Evolutionary conservation across 192 early-diverging fungal genomes (phyloP), one percentile per base, ranked within the genome.

Genomic region (Haplosporangium gracile): DNA sequence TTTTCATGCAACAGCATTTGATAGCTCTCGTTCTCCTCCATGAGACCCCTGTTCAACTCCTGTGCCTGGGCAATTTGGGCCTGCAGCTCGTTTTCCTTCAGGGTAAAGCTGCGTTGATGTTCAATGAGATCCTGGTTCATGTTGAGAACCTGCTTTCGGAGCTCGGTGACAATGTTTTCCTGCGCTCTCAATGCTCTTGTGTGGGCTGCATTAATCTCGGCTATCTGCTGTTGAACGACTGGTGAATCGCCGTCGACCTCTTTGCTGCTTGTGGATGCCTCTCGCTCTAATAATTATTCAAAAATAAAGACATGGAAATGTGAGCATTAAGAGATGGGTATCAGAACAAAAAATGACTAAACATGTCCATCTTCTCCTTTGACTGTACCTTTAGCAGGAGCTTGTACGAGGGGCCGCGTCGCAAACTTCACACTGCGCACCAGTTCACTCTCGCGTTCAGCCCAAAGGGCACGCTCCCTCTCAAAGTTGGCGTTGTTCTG

Each of bases 21-120:
- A 88, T 93, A 96, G 73, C 93, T 92, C 83, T 96, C 96, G 89
- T 95, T 97, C 73, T 96, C 96, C 77, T 97, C 95, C 91, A 92
- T 92, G 74, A 96, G 89, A 24, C 92, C 89, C 79, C 89, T 90
- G 76, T 95, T 95, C 72, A 96, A 81, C 70, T 94, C 91, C 42
- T 91, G 91, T 11, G 95, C 89, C 84, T 95, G 93, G 72, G 55
- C 68, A 40, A 92, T 82, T 43, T 94, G 90, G 63, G 89, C 83
- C 77, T 93, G 91, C 11, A 95, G 90, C 29, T 76, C 79, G 5
- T 57, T 47, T 53, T 77, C 78, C 47, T 74, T 74, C 11, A 86
- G 45, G 11, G 16, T 72, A 29, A 36, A 73, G 26, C 22, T 65
- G 1, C 79, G 75, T 49, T 86, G 83, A 29, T 63, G 79, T 26